Evolutionary conservation across 768 basidiomycete genomes (phyloP).

Genomic region (Suillus luteus): DNA sequence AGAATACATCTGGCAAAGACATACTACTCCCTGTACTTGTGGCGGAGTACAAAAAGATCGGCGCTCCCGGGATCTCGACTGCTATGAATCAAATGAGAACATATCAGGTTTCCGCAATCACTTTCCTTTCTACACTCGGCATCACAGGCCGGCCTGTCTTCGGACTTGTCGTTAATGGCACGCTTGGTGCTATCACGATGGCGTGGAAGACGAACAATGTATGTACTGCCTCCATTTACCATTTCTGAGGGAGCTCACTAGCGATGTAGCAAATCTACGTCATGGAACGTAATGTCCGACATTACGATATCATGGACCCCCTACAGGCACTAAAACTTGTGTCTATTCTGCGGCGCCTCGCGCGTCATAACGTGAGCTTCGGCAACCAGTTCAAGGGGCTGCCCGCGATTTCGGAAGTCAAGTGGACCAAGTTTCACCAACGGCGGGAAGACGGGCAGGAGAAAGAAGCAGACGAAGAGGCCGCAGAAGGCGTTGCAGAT

Average conservation of each 20-base stretch:
- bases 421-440: background rate
- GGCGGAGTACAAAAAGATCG: background rate
- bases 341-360: background rate
- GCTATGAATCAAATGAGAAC: background rate
- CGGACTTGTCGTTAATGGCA: background rate
- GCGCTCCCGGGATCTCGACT: background rate
- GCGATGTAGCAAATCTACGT: background rate
- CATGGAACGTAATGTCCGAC: background rate
- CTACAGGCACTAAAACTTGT: background rate
- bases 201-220: background rate
- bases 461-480: too few relatives aligned
- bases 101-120: background rate
- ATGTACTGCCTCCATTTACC: background rate
- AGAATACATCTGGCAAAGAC: background rate
- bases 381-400: background rate
- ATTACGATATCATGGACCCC: background rate
- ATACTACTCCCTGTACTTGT: background rate
- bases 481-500: too few relatives aligned
- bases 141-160: constrained; percentile 7
- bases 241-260: background rate
- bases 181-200: background rate
- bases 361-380: background rate
- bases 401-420: background rate
- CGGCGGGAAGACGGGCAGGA: background rate
- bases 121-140: background rate